A percentile compares a stretch with the other conserved stretches of the same genome.
These are phyloP conservation scores for Cyberlindnera mrakii DNA, from an alignment of 805 yeast species.

Conservation along the genomic window DNA sequence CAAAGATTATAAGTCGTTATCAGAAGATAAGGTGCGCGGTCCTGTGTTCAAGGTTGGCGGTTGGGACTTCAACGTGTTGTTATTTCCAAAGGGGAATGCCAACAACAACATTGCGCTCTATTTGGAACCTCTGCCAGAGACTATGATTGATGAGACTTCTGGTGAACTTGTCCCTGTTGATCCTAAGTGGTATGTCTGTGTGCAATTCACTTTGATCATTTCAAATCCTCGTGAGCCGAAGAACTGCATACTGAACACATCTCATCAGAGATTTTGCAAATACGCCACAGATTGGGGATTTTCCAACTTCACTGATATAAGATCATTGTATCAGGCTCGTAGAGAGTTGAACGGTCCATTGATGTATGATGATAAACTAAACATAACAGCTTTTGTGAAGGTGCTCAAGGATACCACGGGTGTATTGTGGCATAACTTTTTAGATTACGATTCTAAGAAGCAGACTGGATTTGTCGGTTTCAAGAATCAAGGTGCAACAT, in stretches of 20 bases:
- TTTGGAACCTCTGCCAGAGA: constrained; percentile 58
- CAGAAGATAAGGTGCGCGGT: constrained; percentile 27
- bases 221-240: constrained; percentile 75
- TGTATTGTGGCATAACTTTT: constrained; percentile 85
- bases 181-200: constrained; percentile 80
- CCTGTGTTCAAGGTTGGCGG: constrained; percentile 53
- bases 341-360: constrained; percentile 29
- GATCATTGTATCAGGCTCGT: constrained; percentile 21
- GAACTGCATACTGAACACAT: constrained; percentile 51
- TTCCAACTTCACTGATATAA: constrained; percentile 61
- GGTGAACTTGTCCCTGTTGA: constrained; percentile 27
- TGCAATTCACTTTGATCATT: constrained; percentile 78
- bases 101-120: constrained; percentile 62
- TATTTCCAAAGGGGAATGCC: constrained; percentile 74
- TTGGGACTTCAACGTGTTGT: constrained; percentile 59
- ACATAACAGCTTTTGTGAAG: constrained; percentile 72
- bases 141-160: constrained; percentile 22
- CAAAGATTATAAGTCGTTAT: constrained; percentile 22
- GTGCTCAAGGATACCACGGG: constrained; percentile 88
- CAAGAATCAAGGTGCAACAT: constrained; percentile 96
- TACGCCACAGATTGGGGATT: constrained; percentile 96
- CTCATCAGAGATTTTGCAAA: constrained; percentile 73
- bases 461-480: constrained; percentile 90
- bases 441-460: constrained; percentile 79
- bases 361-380: constrained; percentile 47